phyloP scores from a whole-genome alignment of 2,329 filamentous ascomycete species.

The Pseudogymnoascus sp. region DNA sequence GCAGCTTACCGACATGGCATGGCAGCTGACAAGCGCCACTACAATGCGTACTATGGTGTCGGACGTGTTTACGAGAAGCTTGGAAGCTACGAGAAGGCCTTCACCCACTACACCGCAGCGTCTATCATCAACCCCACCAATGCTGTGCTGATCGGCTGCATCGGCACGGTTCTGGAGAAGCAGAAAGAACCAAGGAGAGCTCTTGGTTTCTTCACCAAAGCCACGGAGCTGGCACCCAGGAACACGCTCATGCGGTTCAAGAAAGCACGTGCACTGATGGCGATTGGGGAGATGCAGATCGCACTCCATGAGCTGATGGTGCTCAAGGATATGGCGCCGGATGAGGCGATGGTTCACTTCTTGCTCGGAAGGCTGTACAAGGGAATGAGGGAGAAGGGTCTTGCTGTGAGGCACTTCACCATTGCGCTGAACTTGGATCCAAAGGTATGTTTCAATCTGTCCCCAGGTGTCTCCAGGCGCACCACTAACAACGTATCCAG shows the following conservation, averaged over 20 bases:
- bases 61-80: slow-evolving; percentile 79
- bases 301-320: slow-evolving; percentile 77
- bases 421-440: slow-evolving; percentile 92
- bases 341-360: slow-evolving; percentile 95
- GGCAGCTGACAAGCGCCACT: slow-evolving; percentile 78
- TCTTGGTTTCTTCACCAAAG: slow-evolving; percentile 71
- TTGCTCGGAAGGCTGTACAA: slow-evolving; percentile 79
- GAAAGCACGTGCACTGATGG: slow-evolving; percentile 80
- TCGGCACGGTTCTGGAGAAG: slow-evolving; percentile 83
- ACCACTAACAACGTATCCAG: slow-evolving; percentile 37
- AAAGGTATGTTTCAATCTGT: slow-evolving; percentile 55
- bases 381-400: slow-evolving; percentile 60
- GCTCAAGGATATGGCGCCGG: slow-evolving; percentile 84
- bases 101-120: slow-evolving; percentile 83
- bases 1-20: slow-evolving; percentile 81
- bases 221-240: slow-evolving; percentile 71
- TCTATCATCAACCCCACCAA: slow-evolving; percentile 89
- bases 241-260: slow-evolving; percentile 84
- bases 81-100: slow-evolving; percentile 83
- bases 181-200: slow-evolving; percentile 75
- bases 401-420: slow-evolving; percentile 89
- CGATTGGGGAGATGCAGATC: slow-evolving; percentile 58
- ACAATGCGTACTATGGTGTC: slow-evolving; percentile 96
- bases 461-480: neutral
- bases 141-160: slow-evolving; percentile 83